A percentile compares a stretch with the other conserved stretches of the same genome.
Evolutionary conservation across 1,139 yeast genomes (phyloP).

Genomic region (Debaryomyces coudertii): DNA sequence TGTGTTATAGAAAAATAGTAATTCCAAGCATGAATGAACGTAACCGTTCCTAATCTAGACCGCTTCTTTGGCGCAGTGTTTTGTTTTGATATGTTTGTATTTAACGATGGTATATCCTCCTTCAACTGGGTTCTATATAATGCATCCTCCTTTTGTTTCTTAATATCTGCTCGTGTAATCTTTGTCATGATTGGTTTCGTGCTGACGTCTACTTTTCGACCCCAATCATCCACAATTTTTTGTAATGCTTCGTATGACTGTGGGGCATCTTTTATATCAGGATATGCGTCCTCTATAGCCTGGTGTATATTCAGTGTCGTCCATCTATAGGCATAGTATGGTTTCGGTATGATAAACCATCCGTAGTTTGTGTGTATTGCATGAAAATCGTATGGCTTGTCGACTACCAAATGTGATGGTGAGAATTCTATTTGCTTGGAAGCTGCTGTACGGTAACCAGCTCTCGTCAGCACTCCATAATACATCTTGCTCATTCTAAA

Average conservation of each 20-base stretch:
- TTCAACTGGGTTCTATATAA: conserved; percentile 30
- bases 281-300: conserved; percentile 15
- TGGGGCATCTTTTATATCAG: conserved; percentile 13
- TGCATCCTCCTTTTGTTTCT: conserved; percentile 22
- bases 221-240: conserved; percentile 31
- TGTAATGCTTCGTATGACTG: conserved; percentile 19
- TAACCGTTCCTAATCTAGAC: conserved; percentile 18
- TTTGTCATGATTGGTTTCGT: conserved; percentile 26
- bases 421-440: conserved; percentile 7
- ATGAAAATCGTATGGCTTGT: conserved; percentile 16
- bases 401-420: conserved; percentile 7
- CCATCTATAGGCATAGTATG: conserved; percentile 34
- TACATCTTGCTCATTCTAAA: not conserved
- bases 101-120: conserved; percentile 16
- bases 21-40: conserved; percentile 41
- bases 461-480: conserved; percentile 7
- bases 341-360: conserved; percentile 35
- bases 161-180: conserved; percentile 21
- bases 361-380: conserved; percentile 16
- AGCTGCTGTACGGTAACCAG: conserved; percentile 9
- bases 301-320: conserved; percentile 22
- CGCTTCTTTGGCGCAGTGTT: conserved; percentile 10
- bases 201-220: conserved; percentile 14
- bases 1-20: conserved; percentile 29
- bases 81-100: not conserved